phyloP scores from a whole-genome alignment of 75 land plant genomes.

The Sequoia sempervirens region DNA sequence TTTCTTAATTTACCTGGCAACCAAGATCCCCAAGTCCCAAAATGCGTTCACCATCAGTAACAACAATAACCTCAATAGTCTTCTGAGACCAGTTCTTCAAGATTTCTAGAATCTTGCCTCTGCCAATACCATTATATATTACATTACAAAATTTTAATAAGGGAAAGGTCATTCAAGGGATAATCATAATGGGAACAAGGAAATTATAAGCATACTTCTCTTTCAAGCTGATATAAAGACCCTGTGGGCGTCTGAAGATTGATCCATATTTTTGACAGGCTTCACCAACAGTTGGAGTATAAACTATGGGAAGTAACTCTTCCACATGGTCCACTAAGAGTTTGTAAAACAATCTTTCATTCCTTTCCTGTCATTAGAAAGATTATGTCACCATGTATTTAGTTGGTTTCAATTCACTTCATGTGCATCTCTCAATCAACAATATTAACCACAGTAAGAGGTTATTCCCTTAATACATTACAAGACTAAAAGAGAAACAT shows the following conservation, averaged over 20 bases:
- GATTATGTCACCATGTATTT: background rate
- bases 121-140: conserved; percentile 13
- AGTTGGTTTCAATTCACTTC: background rate
- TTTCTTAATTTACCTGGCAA: conserved; percentile 50
- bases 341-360: conserved; percentile 87
- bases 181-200: background rate
- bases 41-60: conserved; percentile 91
- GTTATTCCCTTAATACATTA: background rate
- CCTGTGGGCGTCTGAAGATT: conserved; percentile 73
- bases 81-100: conserved; percentile 76
- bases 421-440: background rate
- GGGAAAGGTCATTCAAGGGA: background rate
- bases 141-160: conserved; percentile 7
- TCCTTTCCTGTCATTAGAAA: conserved; percentile 56
- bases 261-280: conserved; percentile 87
- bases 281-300: conserved; percentile 93
- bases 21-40: conserved; percentile 93
- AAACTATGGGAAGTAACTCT: conserved; percentile 84
- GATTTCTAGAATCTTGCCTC: conserved; percentile 73
- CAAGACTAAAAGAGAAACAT: background rate
- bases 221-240: conserved; percentile 82
- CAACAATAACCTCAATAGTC: conserved; percentile 79
- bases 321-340: conserved; percentile 82
- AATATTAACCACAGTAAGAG: conserved; percentile 1
- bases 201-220: conserved; percentile 52